Evolutionary conservation across 2,329 filamentous ascomycete genomes (phyloP), one percentile per base, ranked within the genome.

Genomic region (Plectosphaerella sp.): DNA sequence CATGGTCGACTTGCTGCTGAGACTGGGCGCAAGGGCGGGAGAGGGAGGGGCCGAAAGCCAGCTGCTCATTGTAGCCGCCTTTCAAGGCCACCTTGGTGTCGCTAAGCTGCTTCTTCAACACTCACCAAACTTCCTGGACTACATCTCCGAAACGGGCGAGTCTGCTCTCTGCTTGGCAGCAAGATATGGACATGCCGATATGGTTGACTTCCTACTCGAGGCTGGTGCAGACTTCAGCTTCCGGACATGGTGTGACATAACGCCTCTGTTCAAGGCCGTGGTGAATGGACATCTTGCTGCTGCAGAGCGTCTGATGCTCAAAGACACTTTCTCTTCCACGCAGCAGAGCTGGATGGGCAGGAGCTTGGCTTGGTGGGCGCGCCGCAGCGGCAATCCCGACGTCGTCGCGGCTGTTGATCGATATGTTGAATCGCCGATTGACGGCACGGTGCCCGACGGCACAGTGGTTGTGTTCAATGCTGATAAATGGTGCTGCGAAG

Each of bases 111-210:
- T 61, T 5, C 47, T 60, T 12, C 49, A 57, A n/a, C 58, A 49
- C 5, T 52, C 51, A 5, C 57, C 58, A 12, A 42, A 56, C 10
- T 57, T 58, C 43, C 48, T 59, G 22, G 51, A 61, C 49, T 49
- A 51, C 8, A 28, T 51, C 1, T 46, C 50, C 2, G 45, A 46
- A 20, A 45, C 41, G 11, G 52, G 54, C 12, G 47, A 28, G 12
- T 57, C 57, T 4, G 55, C 60, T 3, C 53, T 62, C 10, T 50
- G 51, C 10, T 39, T 39, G 15, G 59, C 55, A 7, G 61, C 58
- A 18, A 22, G 15, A 1, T 16, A 54, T 9, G 58, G 56, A 1
- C 39, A 58, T 20, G 33, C 56, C 5, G 28, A 51, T 1, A 24
- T 60, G 15, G 50, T 56, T 8, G 45, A 57, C 24, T 43, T 57